Percentiles rank a stretch among this genome's conserved stretches.
Conservation (phyloP, 2,329 filamentous ascomycete genomes). For the Didymella arachidicola region DNA sequence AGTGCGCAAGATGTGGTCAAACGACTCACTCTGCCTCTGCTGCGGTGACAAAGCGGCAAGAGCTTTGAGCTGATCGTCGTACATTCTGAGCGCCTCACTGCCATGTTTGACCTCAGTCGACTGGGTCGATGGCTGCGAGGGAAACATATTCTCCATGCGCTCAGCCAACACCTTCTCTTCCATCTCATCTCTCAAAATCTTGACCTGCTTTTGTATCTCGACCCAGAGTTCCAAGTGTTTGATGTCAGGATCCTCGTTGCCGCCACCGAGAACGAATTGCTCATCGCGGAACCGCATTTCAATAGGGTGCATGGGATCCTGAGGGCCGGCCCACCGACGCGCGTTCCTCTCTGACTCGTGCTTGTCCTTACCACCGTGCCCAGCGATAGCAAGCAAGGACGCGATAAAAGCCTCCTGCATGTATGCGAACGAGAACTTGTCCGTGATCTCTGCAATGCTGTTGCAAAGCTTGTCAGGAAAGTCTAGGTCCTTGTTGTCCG, state of each 20-base stretch:
- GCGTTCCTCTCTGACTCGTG: conserved; percentile 19
- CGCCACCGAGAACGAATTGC: conserved; percentile 7
- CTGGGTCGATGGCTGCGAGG: neutral
- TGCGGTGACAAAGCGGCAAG: conserved; percentile 27
- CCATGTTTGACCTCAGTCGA: neutral
- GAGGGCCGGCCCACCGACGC: conserved; percentile 38
- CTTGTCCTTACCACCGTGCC: conserved; percentile 28
- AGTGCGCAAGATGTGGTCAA: too few relatives aligned
- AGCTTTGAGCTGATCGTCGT: conserved; percentile 30
- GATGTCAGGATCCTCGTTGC: conserved; percentile 33
- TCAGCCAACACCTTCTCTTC: conserved; percentile 32
- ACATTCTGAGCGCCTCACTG: conserved; percentile 13
- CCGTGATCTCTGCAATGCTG: conserved; percentile 53
- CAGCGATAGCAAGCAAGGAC: conserved; percentile 49
- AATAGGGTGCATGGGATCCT: conserved; percentile 33
- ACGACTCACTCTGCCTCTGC: neutral
- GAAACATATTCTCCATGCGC: conserved; percentile 13
- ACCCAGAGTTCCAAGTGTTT: conserved; percentile 52
- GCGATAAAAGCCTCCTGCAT: conserved; percentile 56
- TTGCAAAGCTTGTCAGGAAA: conserved; percentile 53
- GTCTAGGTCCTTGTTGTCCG: conserved; percentile 47
- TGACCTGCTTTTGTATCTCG: conserved; percentile 54
- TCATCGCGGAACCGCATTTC: conserved; percentile 10
- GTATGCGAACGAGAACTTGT: conserved; percentile 57
- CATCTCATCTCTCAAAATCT: conserved; percentile 54